Conservation (phyloP, 179 eudicot species). For the Gypsophila paniculata region DNA sequence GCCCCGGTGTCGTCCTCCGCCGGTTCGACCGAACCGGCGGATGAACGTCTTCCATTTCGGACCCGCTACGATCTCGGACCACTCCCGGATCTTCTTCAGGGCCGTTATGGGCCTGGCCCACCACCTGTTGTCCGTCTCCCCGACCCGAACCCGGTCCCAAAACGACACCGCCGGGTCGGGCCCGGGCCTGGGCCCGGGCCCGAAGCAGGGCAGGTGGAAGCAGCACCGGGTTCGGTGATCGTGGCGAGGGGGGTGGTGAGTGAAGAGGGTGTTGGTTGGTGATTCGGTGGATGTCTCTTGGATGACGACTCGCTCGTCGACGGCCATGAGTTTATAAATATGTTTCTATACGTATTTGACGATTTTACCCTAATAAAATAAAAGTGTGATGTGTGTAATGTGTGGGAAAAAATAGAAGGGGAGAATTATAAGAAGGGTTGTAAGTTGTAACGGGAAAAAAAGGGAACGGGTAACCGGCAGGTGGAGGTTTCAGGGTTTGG, state of each 20-base stretch:
- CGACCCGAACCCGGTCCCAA: conserved; percentile 23
- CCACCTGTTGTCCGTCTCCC: conserved; percentile 17
- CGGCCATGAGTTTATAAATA: conserved; percentile 12
- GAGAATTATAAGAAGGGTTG: not conserved
- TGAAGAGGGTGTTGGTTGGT: conserved; percentile 15
- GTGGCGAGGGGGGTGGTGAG: conserved; percentile 7
- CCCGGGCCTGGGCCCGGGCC: conserved; percentile 16
- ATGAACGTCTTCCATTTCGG: conserved; percentile 39
- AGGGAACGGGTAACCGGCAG: conserved; percentile 10
- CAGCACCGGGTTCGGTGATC: conserved; percentile 31
- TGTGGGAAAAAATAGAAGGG: not conserved
- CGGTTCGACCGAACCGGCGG: conserved; percentile 25
- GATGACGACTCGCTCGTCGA: conserved; percentile 21
- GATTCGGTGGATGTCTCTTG: conserved; percentile 6
- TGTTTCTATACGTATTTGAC: not conserved
- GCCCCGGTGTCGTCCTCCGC: conserved; percentile 10
- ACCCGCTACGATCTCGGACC: conserved; percentile 39
- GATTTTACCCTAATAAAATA: conserved; percentile 16
- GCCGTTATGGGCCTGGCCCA: conserved; percentile 27
- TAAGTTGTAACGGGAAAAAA: conserved; percentile 26
- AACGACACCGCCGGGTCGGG: conserved; percentile 11
- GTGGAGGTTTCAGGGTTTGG: not conserved
- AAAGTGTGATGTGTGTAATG: not conserved
- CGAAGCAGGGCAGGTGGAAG: conserved; percentile 29
- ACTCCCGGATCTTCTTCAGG: conserved; percentile 27